Evolutionary conservation across 768 basidiomycete species (phyloP).

Genomic region (Phylloporus sp.): DNA sequence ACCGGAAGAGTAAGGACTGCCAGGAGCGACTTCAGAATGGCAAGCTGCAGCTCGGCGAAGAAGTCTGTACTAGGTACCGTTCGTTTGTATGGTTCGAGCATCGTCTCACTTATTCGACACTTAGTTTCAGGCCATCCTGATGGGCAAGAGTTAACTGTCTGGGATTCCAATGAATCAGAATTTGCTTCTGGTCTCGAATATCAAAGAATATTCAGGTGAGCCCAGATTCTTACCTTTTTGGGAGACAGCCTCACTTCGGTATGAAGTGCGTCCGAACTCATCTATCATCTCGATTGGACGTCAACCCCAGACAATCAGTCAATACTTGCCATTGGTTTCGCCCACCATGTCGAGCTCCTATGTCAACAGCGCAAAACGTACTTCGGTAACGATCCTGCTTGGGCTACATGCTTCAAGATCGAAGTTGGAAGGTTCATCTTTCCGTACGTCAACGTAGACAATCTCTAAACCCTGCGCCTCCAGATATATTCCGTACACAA

Average conservation of each 20-base stretch:
- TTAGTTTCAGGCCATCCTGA: constrained; percentile 58
- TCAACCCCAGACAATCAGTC: constrained; percentile 88
- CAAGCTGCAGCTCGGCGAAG: constrained; percentile 85
- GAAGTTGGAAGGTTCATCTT: constrained; percentile 63
- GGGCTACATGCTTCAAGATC: constrained; percentile 68
- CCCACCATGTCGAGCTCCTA: constrained; percentile 75
- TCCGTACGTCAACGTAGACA: background rate
- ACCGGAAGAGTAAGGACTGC: constrained; percentile 76
- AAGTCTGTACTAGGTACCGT: constrained; percentile 82
- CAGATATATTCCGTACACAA: constrained; percentile 74
- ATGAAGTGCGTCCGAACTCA: constrained; percentile 42
- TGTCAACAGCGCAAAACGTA: constrained; percentile 93
- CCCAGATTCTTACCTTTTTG: background rate
- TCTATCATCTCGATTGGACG: constrained; percentile 90
- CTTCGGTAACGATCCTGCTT: constrained; percentile 76
- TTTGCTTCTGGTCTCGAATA: constrained; percentile 90
- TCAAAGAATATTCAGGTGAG: constrained; percentile 56
- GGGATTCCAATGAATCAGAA: constrained; percentile 94
- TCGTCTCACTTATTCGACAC: constrained; percentile 3
- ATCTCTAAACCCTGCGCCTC: background rate
- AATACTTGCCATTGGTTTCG: constrained; percentile 86
- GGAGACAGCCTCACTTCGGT: background rate
- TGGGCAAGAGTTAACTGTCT: constrained; percentile 84
- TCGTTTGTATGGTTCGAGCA: background rate
- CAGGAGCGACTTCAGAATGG: constrained; percentile 59